Evolutionary conservation across 345 rosid genomes (phyloP).

Genomic region (Combretum micranthum): DNA sequence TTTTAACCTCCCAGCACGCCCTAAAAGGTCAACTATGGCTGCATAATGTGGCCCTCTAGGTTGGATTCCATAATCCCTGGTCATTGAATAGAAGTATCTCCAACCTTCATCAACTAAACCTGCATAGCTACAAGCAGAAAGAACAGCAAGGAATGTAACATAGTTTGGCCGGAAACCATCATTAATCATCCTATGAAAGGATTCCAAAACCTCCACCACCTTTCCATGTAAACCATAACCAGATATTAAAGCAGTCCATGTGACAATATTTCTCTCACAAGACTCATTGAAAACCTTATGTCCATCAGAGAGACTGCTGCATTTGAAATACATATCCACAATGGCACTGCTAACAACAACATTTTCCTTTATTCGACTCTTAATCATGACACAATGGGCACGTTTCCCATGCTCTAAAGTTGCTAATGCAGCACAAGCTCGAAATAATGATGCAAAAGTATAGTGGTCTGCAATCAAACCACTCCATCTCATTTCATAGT

Average conservation of each 20-base stretch:
- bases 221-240: conserved; percentile 65
- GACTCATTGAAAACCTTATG: conserved; percentile 34
- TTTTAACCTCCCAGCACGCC: conserved; percentile 58
- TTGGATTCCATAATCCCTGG: conserved; percentile 44
- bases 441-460: conserved; percentile 70
- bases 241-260: conserved; percentile 68
- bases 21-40: conserved; percentile 58
- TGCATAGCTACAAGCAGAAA: conserved; percentile 71
- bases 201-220: conserved; percentile 52
- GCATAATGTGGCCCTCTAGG: conserved; percentile 65
- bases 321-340: conserved; percentile 71
- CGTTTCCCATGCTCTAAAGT: conserved; percentile 51
- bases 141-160: conserved; percentile 59
- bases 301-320: conserved; percentile 51
- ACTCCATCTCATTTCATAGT: conserved; percentile 39
- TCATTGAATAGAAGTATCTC: conserved; percentile 46
- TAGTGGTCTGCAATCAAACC: conserved; percentile 47
- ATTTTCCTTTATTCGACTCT: conserved; percentile 35
- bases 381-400: conserved; percentile 50
- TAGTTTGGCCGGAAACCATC: conserved; percentile 54
- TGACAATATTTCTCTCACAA: conserved; percentile 37
- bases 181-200: conserved; percentile 48
- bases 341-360: conserved; percentile 56
- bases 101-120: conserved; percentile 56
- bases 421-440: conserved; percentile 56